A percentile compares a stretch with the other conserved stretches of the same genome.
Conservation (phyloP, 176 grass and related monocot species). For the Phragmites australis region DNA sequence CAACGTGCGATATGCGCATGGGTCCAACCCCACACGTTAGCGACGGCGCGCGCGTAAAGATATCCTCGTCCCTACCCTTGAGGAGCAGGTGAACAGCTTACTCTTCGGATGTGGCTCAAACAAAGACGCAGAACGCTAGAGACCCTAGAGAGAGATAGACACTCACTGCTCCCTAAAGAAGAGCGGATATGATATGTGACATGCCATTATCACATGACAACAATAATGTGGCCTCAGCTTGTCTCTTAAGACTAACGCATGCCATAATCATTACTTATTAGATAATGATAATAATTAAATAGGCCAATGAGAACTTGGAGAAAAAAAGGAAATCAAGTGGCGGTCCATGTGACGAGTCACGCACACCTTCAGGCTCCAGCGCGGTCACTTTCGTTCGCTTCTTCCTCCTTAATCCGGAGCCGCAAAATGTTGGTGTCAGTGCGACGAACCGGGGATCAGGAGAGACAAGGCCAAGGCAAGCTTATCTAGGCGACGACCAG, state of each 20-base stretch:
- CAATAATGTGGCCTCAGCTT: not conserved
- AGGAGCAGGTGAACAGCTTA: not conserved
- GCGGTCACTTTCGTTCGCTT: not conserved
- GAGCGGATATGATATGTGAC: slow-evolving; percentile 3
- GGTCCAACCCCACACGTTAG: too few relatives aligned
- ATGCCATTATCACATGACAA: slow-evolving; percentile 34
- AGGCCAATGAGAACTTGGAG: too few relatives aligned
- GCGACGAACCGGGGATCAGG: not conserved
- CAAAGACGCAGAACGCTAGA: not conserved
- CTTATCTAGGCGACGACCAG: too few relatives aligned
- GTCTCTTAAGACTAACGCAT: not conserved
- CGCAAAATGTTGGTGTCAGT: not conserved
- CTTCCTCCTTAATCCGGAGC: slow-evolving; percentile 9
- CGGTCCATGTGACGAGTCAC: not conserved
- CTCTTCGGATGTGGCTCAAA: slow-evolving; percentile 21
- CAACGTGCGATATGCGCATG: too few relatives aligned
- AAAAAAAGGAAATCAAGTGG: not conserved
- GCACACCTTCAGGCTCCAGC: not conserved
- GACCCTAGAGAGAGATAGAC: not conserved
- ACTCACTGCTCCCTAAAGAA: too few relatives aligned
- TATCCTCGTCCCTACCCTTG: not conserved
- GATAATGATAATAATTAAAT: too few relatives aligned
- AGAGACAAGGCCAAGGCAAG: too few relatives aligned
- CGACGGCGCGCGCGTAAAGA: too few relatives aligned
- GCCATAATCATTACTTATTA: not conserved